These are phyloP conservation scores for Spizellomyces punctatus DNA, from an alignment of 192 early-diverging fungal species.

Conservation along the genomic window DNA sequence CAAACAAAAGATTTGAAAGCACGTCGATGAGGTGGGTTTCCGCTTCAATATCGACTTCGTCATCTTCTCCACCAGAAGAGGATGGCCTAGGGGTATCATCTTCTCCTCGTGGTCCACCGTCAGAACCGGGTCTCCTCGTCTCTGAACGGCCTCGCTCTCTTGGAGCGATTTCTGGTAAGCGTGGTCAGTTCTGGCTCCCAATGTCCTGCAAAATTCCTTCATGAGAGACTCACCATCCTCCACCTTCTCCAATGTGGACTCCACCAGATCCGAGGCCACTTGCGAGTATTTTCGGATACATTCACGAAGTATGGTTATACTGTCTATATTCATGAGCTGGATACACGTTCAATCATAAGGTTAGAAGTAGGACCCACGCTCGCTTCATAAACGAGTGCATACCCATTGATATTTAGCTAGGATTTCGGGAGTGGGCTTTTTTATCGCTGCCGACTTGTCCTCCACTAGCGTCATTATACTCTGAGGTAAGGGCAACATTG, in stretches of 20 bases:
- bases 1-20: slow-evolving; percentile 55
- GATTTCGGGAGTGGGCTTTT: slow-evolving; percentile 21
- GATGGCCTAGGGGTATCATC: slow-evolving; percentile 7
- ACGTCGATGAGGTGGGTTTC: slow-evolving; percentile 49
- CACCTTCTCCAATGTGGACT: slow-evolving; percentile 21
- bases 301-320: slow-evolving; percentile 46
- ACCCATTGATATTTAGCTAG: slow-evolving; percentile 44
- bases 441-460: slow-evolving; percentile 26
- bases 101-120: slow-evolving; percentile 7
- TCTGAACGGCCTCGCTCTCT: background rate
- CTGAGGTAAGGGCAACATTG: slow-evolving; percentile 25
- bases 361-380: background rate
- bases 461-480: slow-evolving; percentile 37
- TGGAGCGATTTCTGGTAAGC: background rate
- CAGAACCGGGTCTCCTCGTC: background rate
- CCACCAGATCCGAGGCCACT: slow-evolving; percentile 44
- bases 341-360: background rate
- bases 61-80: slow-evolving; percentile 13
- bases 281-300: slow-evolving; percentile 46
- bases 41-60: slow-evolving; percentile 47
- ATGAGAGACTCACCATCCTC: slow-evolving; percentile 15
- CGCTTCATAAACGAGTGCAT: background rate
- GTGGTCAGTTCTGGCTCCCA: no score
- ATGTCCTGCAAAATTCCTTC: background rate
- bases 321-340: slow-evolving; percentile 47